These are phyloP conservation scores for Wickerhamiella azymoides DNA, from an alignment of 805 yeast genomes.

Conservation along the genomic window DNA sequence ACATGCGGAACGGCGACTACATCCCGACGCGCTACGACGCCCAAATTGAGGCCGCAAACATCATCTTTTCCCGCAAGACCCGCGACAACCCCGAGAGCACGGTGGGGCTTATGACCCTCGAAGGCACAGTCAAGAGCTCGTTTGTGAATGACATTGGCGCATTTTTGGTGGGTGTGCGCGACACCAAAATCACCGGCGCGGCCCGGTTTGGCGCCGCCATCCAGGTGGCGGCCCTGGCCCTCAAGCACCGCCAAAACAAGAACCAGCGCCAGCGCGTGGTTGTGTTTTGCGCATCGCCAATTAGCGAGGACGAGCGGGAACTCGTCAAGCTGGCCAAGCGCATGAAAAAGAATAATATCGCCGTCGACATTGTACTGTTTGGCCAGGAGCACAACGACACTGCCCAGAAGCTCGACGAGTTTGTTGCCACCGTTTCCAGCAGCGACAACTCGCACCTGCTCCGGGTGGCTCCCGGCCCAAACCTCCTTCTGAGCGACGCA, in stretches of 20 bases:
- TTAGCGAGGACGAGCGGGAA: constrained; percentile 52
- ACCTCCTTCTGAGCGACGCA: constrained; percentile 58
- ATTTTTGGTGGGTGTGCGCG: constrained; percentile 71
- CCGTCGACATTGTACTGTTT: constrained; percentile 79
- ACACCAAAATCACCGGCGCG: constrained; percentile 52
- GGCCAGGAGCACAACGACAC: constrained; percentile 80
- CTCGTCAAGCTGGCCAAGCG: constrained; percentile 76
- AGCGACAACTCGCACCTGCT: constrained; percentile 44
- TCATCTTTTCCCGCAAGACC: constrained; percentile 73
- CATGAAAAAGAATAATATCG: constrained; percentile 83
- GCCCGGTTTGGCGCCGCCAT: constrained; percentile 66
- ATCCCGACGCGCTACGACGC: constrained; percentile 81
- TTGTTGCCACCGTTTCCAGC: constrained; percentile 57
- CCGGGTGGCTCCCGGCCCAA: constrained; percentile 79
- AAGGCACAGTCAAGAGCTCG: constrained; percentile 83
- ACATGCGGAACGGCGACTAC: constrained; percentile 90
- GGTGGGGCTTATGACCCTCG: constrained; percentile 80
- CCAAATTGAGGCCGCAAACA: constrained; percentile 77
- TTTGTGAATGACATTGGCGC: constrained; percentile 79
- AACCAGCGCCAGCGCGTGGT: constrained; percentile 82
- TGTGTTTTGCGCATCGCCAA: constrained; percentile 80
- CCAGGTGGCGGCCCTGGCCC: constrained; percentile 86
- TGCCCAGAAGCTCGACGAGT: constrained; percentile 54
- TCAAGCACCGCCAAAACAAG: constrained; percentile 91
- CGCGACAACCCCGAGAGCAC: constrained; percentile 87